These are phyloP conservation scores for Globisporangium alternatum DNA, from an alignment of 352 stramenopile species.

Conservation along the genomic window DNA sequence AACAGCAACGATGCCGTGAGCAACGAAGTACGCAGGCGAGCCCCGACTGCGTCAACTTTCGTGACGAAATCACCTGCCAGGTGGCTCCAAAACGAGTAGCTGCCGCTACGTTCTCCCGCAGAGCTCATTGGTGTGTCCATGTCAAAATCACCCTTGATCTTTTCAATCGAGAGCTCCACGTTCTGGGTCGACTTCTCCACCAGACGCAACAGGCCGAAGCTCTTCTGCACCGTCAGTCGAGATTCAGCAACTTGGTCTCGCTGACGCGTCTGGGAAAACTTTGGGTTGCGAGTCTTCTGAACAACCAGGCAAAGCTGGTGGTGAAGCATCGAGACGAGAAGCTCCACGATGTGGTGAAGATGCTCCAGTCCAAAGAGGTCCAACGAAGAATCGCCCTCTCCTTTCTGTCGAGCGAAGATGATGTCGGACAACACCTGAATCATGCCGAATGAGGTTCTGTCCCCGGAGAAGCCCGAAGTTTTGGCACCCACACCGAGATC, in stretches of 20 bases:
- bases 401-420: slow-evolving; percentile 33
- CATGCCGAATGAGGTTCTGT: slow-evolving; percentile 68
- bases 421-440: slow-evolving; percentile 61
- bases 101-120: neutral
- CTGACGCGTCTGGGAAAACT: slow-evolving; percentile 50
- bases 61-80: slow-evolving; percentile 28
- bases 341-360: slow-evolving; percentile 42
- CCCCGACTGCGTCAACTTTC: slow-evolving; percentile 26
- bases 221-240: slow-evolving; percentile 28
- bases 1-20: slow-evolving; percentile 52
- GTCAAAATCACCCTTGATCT: slow-evolving; percentile 9
- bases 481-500: slow-evolving; percentile 12
- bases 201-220: slow-evolving; percentile 27
- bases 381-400: slow-evolving; percentile 32
- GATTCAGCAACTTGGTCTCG: slow-evolving; percentile 22
- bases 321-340: slow-evolving; percentile 75
- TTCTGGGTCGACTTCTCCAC: slow-evolving; percentile 25
- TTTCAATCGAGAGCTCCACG: slow-evolving; percentile 25
- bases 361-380: slow-evolving; percentile 55
- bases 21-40: slow-evolving; percentile 36
- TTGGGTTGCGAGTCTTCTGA: slow-evolving; percentile 55
- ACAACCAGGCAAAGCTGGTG: slow-evolving; percentile 62
- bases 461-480: slow-evolving; percentile 53
- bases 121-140: slow-evolving; percentile 10
- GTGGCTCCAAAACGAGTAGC: slow-evolving; percentile 23